These are phyloP conservation scores for Gaultheria prostrata DNA, from an alignment of 148 eudicot species.

Conservation along the genomic window DNA sequence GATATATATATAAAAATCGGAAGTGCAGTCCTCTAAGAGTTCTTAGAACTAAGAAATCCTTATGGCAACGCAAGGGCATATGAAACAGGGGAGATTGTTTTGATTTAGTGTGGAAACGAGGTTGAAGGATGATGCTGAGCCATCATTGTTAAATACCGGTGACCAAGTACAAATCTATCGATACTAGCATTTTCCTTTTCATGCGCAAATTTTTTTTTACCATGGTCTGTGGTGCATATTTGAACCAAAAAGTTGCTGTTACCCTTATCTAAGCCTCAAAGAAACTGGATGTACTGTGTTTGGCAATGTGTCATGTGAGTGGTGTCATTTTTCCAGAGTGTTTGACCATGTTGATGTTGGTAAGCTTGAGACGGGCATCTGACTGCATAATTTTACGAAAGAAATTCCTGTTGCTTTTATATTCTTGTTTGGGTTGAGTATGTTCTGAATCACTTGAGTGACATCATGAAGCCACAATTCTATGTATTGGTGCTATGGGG, in stretches of 20 bases:
- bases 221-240: not conserved
- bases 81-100: too few relatives aligned
- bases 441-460: not conserved
- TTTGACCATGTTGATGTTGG: not conserved
- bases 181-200: not conserved
- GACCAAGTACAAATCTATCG: constrained; percentile 62
- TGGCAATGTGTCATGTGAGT: not conserved
- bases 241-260: not conserved
- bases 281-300: not conserved
- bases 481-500: too few relatives aligned
- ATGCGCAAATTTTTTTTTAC: not conserved
- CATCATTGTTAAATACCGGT: constrained; percentile 67
- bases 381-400: not conserved
- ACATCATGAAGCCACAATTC: not conserved
- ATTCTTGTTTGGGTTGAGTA: not conserved
- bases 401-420: not conserved
- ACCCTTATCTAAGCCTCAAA: not conserved
- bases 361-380: not conserved
- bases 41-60: too few relatives aligned
- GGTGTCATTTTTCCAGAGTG: not conserved
- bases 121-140: constrained; percentile 54
- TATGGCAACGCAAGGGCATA: too few relatives aligned
- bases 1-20: too few relatives aligned
- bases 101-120: too few relatives aligned
- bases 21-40: too few relatives aligned